Percentiles rank a stretch among this genome's conserved stretches.
Conservation (phyloP, 495 filamentous ascomycete genomes). For the Hypoxylon rickii region DNA sequence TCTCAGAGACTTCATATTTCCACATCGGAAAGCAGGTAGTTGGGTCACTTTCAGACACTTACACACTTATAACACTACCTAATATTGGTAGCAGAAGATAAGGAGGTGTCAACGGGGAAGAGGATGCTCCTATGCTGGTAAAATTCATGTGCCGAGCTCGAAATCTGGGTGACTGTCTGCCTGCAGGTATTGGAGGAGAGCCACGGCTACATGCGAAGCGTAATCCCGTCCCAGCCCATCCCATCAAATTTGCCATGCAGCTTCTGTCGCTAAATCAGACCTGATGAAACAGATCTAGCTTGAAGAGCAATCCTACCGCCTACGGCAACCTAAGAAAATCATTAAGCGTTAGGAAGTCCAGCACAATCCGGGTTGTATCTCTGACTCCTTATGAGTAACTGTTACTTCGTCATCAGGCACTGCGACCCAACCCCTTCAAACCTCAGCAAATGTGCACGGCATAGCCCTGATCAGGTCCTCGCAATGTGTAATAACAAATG, state of each 20-base stretch:
- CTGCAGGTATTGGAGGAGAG: conserved; percentile 29
- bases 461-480: too few species aligned
- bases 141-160: conserved; percentile 32
- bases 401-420: too few species aligned
- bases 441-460: too few species aligned
- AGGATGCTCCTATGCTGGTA: conserved; percentile 12
- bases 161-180: conserved; percentile 18
- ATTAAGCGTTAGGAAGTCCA: conserved; percentile 1
- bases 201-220: conserved; percentile 15
- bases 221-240: conserved; percentile 5
- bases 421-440: too few species aligned
- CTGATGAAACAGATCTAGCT: conserved; percentile 29
- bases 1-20: conserved; percentile 18
- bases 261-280: conserved; percentile 19
- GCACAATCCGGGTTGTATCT: too few species aligned
- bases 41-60: too few species aligned
- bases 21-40: background rate
- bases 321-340: conserved; percentile 9
- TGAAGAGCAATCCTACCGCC: conserved; percentile 18
- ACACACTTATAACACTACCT: background rate
- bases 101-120: too few species aligned
- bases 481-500: too few species aligned
- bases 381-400: too few species aligned
- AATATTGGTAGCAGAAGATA: too few species aligned
- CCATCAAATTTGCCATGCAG: conserved; percentile 11